Base-by-base conservation (phyloP, 2,329 filamentous ascomycete genomes). In the Aspergillus sojae region DNA sequence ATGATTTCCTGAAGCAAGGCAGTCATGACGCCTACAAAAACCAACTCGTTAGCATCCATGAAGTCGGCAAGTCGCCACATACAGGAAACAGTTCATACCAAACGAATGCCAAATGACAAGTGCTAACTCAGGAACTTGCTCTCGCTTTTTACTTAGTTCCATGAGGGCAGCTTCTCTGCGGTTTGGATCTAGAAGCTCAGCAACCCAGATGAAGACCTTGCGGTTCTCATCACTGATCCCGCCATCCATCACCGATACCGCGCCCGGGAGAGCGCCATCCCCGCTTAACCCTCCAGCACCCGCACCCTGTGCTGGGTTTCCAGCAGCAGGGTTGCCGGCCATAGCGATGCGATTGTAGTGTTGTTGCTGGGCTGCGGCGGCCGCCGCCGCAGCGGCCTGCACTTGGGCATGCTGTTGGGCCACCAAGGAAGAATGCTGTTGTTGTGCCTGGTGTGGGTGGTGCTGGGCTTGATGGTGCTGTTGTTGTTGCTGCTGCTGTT, bases 51-150 rank as follows among this genome's bases (percentile, higher is more conserved):
- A 57, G 61, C 59, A 28, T 50, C 41, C 52, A 23, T 23, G 14
- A n/a, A 26, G 7, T 23, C 23, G 11, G 21, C 10, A 54, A 58
- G 14, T 55, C 52, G 34, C 39, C 52, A 55, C 46, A 39, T 55
- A 65, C 63, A 64, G 54, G 55, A 63, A 56, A 41, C 57, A 23
- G 32, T 46, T 19, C 88, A 68, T 87, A 96, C 94, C 95, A 75
- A 97, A 98, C 4, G 94, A 98, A 79, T 99, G 95, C 95, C 95
- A 99, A 66, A 99, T 84, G 65, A 99, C 97, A 72, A 99, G 83
- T 54, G 95, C 95, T 64, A 99, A 84, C 82, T 99, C 95, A 0
- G 95, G 94, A 19, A 99, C 95, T 80, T 98, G 95, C 80, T 99
- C 95, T 62, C 95, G 86, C 86, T 99, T 99, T 85, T 99, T 99